phyloP scores from a whole-genome alignment of 2,329 filamentous ascomycete species.

The Camillea tinctor region DNA sequence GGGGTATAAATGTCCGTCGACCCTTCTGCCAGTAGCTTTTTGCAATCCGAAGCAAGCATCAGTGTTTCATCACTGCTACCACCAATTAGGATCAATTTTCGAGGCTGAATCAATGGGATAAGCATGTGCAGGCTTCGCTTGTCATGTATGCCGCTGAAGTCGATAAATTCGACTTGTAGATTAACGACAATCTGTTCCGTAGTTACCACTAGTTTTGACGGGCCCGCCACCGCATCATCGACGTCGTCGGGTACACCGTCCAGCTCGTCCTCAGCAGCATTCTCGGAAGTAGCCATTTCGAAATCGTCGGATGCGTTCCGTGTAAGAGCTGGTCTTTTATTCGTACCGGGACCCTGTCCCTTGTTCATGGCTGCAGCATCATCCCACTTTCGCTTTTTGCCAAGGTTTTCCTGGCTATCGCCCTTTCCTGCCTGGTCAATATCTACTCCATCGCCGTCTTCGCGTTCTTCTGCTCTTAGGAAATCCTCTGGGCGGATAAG shows the following conservation, averaged over 20 bases:
- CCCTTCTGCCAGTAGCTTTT: constrained; percentile 59
- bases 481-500: constrained; percentile 93
- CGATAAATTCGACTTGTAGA: constrained; percentile 79
- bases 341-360: constrained; percentile 44
- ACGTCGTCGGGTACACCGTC: constrained; percentile 59
- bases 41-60: constrained; percentile 76
- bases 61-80: constrained; percentile 77
- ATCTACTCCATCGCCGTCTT: constrained; percentile 67
- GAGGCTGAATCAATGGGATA: constrained; percentile 87
- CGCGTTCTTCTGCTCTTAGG: constrained; percentile 85
- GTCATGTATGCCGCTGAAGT: constrained; percentile 90
- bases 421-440: constrained; percentile 49
- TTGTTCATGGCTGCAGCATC: constrained; percentile 52
- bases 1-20: constrained; percentile 80
- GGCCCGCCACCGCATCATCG: constrained; percentile 55
- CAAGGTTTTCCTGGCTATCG: constrained; percentile 63
- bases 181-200: constrained; percentile 65
- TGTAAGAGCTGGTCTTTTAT: constrained; percentile 59
- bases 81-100: constrained; percentile 90
- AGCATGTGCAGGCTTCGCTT: constrained; percentile 92
- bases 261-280: constrained; percentile 52
- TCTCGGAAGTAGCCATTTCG: constrained; percentile 39
- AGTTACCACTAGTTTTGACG: constrained; percentile 70
- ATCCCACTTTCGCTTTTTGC: constrained; percentile 94
- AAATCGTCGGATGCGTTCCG: constrained; percentile 45